Base-by-base conservation (phyloP, 306 rosid genomes). In the Citrullus amarus region DNA sequence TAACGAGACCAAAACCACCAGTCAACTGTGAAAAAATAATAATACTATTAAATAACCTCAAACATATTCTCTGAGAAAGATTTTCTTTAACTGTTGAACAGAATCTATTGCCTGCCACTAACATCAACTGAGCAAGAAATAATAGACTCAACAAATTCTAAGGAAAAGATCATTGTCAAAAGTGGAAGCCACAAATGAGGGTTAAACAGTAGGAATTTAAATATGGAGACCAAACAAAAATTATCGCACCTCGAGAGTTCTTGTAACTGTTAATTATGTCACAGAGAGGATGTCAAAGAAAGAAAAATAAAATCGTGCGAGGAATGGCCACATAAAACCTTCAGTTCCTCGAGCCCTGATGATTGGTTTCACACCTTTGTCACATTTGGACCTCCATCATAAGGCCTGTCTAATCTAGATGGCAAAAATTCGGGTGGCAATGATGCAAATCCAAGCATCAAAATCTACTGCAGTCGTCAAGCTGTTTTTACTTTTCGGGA, bases 401-500 rank as follows among this genome's bases (percentile, higher is more conserved):
- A 25, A 6, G 14, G 36, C 70, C 58, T 79, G 82, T 79, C 83
- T 79, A 80, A 12, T 62, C 85, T 75, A 82, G 77, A 15, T 34
- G 68, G 63, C 69, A 50, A 79, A 56, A 82, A 74, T 50, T 51
- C 15, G 32, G 77, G 61, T 56, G 25, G 28, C 43, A 72, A 25
- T 28, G 77, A 50, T 72, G 77, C 54, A 72, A 72, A 72, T 25
- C 78, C 58, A 53, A 32, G 61, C 78, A 53, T 74, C 78, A 74
- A 53, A 53, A 74, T 53, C 78, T 76, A 60, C 79, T n/a, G 6
- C 32, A 54, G 51, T 75, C 55, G 56, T 86, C 85, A 92, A 20
- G 96, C 97, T 57, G 98, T 91, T 88, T 96, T 96, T 84, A 93
- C 90, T 85, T 96, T 96, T 44, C 98, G 87, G 39, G 98, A 88